Conservation (phyloP, 129 eudicot genomes). For the Ambrosia artemisiifolia region DNA sequence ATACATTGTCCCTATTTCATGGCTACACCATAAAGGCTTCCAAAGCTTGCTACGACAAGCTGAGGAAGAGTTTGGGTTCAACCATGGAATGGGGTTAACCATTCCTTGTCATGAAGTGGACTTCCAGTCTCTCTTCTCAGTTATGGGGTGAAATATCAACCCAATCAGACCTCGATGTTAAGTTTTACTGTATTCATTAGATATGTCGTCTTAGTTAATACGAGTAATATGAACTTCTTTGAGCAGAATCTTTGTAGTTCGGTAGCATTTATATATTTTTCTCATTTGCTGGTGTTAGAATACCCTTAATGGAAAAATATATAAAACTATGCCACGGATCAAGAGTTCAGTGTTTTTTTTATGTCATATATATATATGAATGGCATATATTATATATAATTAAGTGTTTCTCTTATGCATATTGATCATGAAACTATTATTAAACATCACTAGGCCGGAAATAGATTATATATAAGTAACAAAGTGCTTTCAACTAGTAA, state of each 20-base stretch:
- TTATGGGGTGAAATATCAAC: constrained; percentile 24
- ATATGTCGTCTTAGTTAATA: not conserved
- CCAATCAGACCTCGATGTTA: not conserved
- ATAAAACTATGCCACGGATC: too few species aligned
- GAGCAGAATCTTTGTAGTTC: not conserved
- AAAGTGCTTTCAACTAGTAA: not conserved
- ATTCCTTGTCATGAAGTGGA: constrained; percentile 58
- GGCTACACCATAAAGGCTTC: constrained; percentile 41
- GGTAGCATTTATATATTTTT: constrained; percentile 25
- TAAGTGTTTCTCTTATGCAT: too few species aligned
- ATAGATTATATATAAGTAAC: too few species aligned
- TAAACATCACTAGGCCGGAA: too few species aligned
- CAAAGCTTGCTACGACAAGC: constrained; percentile 44
- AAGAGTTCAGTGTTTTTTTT: too few species aligned
- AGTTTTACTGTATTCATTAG: not conserved
- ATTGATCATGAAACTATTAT: too few species aligned
- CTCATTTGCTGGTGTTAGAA: not conserved
- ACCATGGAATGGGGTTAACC: constrained; percentile 57
- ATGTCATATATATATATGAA: too few species aligned
- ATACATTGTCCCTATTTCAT: constrained; percentile 48
- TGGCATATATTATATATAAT: too few species aligned
- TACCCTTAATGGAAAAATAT: too few species aligned
- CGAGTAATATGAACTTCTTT: not conserved
- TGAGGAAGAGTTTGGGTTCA: constrained; percentile 64
- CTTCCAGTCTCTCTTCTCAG: constrained; percentile 45